phyloP scores from a whole-genome alignment of 306 rosid species.

The Cucumis sativus region Cucumber_9930_V3 NC_026658.2:21349001-21349500 shows the following conservation, averaged over 20 bases:
- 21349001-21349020: no score
- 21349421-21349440: constrained; percentile 78
- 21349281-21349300: neutral
- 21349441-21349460: constrained; percentile 95
- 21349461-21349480: constrained; percentile 92
- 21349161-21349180: neutral
- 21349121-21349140: neutral
- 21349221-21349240: neutral
- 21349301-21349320: neutral
- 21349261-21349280: neutral
- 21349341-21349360: neutral
- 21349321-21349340: neutral
- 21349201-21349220: neutral
- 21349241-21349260: neutral
- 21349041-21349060: no score
- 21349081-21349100: neutral
- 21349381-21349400: constrained; percentile 11
- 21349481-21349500: constrained; percentile 93
- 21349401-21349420: constrained; percentile 57
- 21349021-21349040: no score
- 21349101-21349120: neutral
- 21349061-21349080: neutral
- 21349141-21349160: neutral
- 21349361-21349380: neutral
- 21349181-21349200: neutral